Evolutionary conservation across 73 alveolate genomes (phyloP).

Genomic region (Tetrahymena borealis): DNA sequence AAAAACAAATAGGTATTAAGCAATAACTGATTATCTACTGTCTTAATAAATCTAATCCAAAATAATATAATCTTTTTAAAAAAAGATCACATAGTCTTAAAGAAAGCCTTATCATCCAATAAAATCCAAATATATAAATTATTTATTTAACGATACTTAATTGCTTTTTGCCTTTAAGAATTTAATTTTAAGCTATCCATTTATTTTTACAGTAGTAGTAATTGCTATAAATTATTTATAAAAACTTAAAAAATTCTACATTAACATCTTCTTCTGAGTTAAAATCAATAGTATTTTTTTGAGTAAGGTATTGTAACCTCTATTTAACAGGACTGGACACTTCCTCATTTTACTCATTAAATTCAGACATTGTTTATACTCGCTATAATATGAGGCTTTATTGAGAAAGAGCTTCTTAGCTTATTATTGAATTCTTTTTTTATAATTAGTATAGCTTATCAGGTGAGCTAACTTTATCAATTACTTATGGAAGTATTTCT

Average conservation of each 20-base stretch:
- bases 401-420: neutral
- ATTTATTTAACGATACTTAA: too few species aligned
- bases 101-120: too few species aligned
- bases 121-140: too few species aligned
- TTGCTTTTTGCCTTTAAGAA: too few species aligned
- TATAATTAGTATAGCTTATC: neutral
- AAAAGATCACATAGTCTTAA: too few species aligned
- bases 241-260: neutral
- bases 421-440: neutral
- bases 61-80: too few species aligned
- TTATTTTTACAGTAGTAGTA: too few species aligned
- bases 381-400: neutral
- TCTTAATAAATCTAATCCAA: too few species aligned
- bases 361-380: neutral
- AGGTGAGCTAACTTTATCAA: neutral
- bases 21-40: too few species aligned
- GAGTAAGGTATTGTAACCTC: neutral
- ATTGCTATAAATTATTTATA: too few species aligned
- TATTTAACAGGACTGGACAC: neutral
- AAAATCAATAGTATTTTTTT: neutral
- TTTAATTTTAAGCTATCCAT: too few species aligned
- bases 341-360: neutral
- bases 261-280: neutral
- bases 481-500: neutral
- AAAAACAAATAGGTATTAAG: too few species aligned